These are phyloP conservation scores for Austroboletus rostrupii DNA, from an alignment of 1,284 basidiomycete species.

Conservation along the genomic window DNA sequence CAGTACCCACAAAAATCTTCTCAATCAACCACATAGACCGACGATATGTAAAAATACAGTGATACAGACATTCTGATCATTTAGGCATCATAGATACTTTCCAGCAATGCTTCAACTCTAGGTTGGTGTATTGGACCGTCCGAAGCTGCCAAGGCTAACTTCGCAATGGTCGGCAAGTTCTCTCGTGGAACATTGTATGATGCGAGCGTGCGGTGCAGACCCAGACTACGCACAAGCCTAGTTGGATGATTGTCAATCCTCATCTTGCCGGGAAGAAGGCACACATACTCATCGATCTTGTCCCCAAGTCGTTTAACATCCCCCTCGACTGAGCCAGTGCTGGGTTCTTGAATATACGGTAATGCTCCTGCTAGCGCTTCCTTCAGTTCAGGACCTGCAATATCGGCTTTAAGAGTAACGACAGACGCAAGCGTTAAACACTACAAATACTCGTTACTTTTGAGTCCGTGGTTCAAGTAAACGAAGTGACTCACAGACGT, in stretches of 20 bases:
- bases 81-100: conserved; percentile 39
- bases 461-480: conserved; percentile 11
- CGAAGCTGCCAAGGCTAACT: conserved; percentile 40
- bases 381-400: conserved; percentile 56
- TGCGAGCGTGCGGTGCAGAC: conserved; percentile 50
- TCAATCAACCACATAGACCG: too few species aligned
- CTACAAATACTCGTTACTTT: conserved; percentile 32
- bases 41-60: background rate
- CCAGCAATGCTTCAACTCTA: conserved; percentile 44
- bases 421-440: conserved; percentile 73
- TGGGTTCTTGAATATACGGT: conserved; percentile 52
- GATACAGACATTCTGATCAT: background rate
- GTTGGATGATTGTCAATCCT: background rate
- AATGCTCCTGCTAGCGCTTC: conserved; percentile 51
- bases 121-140: conserved; percentile 34
- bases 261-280: background rate
- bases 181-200: conserved; percentile 58
- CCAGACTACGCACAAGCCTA: conserved; percentile 56
- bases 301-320: conserved; percentile 53
- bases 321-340: conserved; percentile 56
- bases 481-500: conserved; percentile 54
- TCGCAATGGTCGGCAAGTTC: conserved; percentile 51
- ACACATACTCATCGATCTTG: conserved; percentile 50
- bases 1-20: background rate
- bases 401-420: conserved; percentile 53